phyloP scores from a whole-genome alignment of 176 grass and related monocot species.

The Paspalum vaginatum region DNA sequence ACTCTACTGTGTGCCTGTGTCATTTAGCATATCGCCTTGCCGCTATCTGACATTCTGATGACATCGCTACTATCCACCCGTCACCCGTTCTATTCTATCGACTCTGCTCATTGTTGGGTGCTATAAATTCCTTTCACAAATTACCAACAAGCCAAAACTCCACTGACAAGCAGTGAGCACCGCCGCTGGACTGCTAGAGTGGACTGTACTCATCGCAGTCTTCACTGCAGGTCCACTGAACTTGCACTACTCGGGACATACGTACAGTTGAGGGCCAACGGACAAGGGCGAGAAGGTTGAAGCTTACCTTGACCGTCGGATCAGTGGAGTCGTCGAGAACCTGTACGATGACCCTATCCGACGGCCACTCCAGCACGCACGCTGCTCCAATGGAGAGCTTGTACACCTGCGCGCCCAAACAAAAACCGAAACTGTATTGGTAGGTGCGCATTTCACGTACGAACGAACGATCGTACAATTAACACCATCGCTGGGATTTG shows the following conservation, averaged over 20 bases:
- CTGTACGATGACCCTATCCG: constrained; percentile 82
- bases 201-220: background rate
- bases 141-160: constrained; percentile 4
- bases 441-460: background rate
- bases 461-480: background rate
- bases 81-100: background rate
- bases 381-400: constrained; percentile 87
- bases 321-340: constrained; percentile 94
- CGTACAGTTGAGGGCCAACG: background rate
- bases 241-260: background rate
- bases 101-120: background rate
- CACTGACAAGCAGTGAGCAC: background rate
- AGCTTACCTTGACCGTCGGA: constrained; percentile 78
- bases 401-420: constrained; percentile 63
- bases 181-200: background rate
- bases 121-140: background rate
- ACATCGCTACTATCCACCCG: too few species aligned
- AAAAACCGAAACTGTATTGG: background rate
- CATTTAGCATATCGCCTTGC: too few species aligned
- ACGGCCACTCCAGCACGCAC: constrained; percentile 85
- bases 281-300: background rate
- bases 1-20: too few species aligned
- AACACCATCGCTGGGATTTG: background rate
- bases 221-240: background rate
- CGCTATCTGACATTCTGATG: background rate